Percentiles rank a stretch among this genome's conserved stretches.
phyloP scores from a whole-genome alignment of 345 rosid species.

The Brassica carinata region DNA sequence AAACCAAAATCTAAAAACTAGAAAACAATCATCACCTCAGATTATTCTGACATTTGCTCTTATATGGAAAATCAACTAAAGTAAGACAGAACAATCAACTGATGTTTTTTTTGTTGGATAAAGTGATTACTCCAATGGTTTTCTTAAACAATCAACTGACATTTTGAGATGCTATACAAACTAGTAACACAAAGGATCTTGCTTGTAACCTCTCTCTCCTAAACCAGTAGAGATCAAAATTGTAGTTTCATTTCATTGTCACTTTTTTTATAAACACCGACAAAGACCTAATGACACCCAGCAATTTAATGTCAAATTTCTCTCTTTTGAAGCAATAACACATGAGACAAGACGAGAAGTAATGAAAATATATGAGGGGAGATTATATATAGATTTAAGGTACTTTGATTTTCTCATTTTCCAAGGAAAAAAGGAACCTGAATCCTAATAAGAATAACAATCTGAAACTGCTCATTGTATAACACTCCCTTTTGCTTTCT shows the following conservation, averaged over 20 bases:
- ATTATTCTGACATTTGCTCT: background rate
- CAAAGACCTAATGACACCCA: background rate
- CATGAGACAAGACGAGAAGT: background rate
- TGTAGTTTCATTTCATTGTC: background rate
- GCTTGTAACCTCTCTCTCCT: background rate
- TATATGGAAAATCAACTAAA: no score
- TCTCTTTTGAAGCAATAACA: background rate
- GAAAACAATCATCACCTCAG: background rate
- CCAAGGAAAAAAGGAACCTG: no score
- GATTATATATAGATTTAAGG: no score
- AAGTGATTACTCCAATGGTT: no score
- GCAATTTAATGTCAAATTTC: background rate
- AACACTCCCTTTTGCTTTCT: background rate
- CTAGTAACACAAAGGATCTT: no score
- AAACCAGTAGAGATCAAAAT: background rate
- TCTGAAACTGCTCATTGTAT: background rate
- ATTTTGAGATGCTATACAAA: no score
- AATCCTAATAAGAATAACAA: slow-evolving; percentile 20
- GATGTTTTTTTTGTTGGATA: no score
- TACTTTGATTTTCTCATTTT: no score
- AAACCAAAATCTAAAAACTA: no score
- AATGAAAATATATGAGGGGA: background rate
- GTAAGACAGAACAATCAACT: no score
- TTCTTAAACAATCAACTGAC: no score
- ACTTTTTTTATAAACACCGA: background rate